Percentiles rank a stretch among this genome's conserved stretches.
Conservation (phyloP, 164 flowering plant species). For the Nymphaea colorata region DNA sequence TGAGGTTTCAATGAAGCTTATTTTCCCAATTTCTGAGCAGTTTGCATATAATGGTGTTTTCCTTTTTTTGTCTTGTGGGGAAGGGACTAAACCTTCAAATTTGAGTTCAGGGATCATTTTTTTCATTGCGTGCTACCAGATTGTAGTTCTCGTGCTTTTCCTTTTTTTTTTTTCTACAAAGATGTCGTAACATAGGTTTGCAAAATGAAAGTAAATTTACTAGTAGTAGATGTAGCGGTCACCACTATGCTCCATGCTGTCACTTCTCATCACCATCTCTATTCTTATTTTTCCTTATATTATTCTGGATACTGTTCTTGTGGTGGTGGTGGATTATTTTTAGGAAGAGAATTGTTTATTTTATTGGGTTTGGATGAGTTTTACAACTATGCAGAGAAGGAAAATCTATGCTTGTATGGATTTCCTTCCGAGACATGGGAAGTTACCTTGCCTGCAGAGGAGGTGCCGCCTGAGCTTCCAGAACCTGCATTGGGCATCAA, state of each 20-base stretch:
- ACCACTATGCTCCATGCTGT: background rate
- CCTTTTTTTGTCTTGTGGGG: background rate
- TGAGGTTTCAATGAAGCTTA: background rate
- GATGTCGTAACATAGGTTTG: too few relatives aligned
- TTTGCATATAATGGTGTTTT: background rate
- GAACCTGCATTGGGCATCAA: conserved; percentile 23
- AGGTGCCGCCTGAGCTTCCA: conserved; percentile 20
- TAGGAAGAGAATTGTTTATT: background rate
- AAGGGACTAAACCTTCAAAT: too few relatives aligned
- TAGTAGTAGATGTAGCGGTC: background rate
- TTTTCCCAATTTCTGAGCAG: too few relatives aligned
- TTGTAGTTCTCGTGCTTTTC: too few relatives aligned
- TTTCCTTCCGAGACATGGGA: conserved; percentile 19
- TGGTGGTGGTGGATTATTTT: background rate
- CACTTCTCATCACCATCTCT: background rate
- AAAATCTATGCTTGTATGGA: conserved; percentile 28
- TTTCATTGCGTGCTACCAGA: too few relatives aligned
- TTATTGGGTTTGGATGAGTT: background rate
- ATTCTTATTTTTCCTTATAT: too few relatives aligned
- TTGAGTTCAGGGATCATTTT: too few relatives aligned
- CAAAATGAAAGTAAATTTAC: background rate
- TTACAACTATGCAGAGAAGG: conserved; percentile 43
- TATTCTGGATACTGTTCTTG: background rate
- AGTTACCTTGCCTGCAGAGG: conserved; percentile 16
- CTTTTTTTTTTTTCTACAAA: too few relatives aligned